These are phyloP conservation scores for Corniculantispora saksenae DNA, from an alignment of 2,329 filamentous ascomycete genomes.

Conservation along the genomic window DNA sequence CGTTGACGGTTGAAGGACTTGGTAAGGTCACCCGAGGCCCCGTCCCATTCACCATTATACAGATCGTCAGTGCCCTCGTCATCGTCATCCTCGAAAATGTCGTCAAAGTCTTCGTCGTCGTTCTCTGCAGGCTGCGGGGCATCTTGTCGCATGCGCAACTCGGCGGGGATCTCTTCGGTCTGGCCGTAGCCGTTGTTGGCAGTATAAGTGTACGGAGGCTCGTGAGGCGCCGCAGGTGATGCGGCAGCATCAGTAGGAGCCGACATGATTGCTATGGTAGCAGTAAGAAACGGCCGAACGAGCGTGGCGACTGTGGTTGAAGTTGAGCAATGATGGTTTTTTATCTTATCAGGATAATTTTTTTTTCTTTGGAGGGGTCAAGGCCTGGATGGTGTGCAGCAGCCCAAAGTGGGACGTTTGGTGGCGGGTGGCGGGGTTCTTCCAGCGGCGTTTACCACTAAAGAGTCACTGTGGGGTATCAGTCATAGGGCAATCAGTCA, in stretches of 20 bases:
- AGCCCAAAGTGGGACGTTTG: constrained; percentile 11
- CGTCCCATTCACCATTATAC: constrained; percentile 55
- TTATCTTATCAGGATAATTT: constrained; percentile 17
- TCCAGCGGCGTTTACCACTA: not conserved
- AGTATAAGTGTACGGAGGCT: constrained; percentile 47
- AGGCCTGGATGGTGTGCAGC: not conserved
- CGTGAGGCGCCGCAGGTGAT: constrained; percentile 44
- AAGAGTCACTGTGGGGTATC: not conserved
- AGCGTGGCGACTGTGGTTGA: not conserved
- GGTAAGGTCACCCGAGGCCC: constrained; percentile 68
- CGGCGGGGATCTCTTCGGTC: constrained; percentile 36
- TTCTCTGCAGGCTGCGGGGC: constrained; percentile 24
- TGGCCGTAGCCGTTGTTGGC: constrained; percentile 46
- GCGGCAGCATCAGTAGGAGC: constrained; percentile 14
- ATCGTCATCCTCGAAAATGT: constrained; percentile 44
- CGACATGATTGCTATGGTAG: constrained; percentile 5
- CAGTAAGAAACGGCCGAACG: not conserved
- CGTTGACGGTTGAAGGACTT: constrained; percentile 88
- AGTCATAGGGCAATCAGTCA: not conserved
- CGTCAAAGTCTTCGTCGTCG: constrained; percentile 39
- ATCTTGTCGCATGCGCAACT: constrained; percentile 32
- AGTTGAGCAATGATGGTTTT: not conserved
- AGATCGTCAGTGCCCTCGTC: constrained; percentile 67
- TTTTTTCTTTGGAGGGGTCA: constrained; percentile 14
- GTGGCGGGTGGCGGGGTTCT: not conserved